Evolutionary conservation across 2,329 filamentous ascomycete species (phyloP), one percentile per base, ranked within the genome.

Genomic region (Rosellinia necatrix): DNA sequence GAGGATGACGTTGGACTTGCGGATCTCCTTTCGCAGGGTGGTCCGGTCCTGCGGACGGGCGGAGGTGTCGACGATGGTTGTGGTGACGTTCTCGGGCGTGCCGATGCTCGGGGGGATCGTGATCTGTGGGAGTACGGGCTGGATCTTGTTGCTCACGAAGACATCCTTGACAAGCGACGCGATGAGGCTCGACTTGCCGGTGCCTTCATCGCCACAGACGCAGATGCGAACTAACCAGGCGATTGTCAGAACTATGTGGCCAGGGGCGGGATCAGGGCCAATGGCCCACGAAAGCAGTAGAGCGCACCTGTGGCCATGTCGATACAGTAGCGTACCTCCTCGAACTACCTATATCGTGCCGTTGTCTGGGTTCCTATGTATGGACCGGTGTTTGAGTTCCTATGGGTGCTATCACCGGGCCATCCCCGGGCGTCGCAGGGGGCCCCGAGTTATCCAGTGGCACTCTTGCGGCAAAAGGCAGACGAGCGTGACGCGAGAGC

Each of bases 31-130:
- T 59, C 92, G 89, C 56, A 99, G 80, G 15, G 88, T 92, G 57
- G 89, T 90, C 64, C 94, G 88, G 71, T 99, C 93, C 73, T 97
- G 92, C 1, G 94, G 94, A 8, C 96, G 84, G 32, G 94, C 92
- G 29, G 93, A 97, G 27, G 94, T 99, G 74, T 99, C 94, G 77
- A 99, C 91, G 67, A 99, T 93, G 64, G 91, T 96, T 10, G 94
- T 99, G 44, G 92, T 96, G 71, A 97, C 91, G 81, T 96, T 96
- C 68, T 97, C 92, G 43, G 92, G 92, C 5, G 92, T 96, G 56
- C 91, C 92, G 64, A 96, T 89, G 67, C 88, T 93, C 19, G 93
- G 92, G 35, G 93, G 93, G 32, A 99, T 92, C 22, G 92, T 97
- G 64, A 99, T 96, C 71, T 93, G 91, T 19, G 94, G 94, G 8